Base-by-base conservation (phyloP, 176 grass and related monocot species). In the Oryza meyeriana region DNA sequence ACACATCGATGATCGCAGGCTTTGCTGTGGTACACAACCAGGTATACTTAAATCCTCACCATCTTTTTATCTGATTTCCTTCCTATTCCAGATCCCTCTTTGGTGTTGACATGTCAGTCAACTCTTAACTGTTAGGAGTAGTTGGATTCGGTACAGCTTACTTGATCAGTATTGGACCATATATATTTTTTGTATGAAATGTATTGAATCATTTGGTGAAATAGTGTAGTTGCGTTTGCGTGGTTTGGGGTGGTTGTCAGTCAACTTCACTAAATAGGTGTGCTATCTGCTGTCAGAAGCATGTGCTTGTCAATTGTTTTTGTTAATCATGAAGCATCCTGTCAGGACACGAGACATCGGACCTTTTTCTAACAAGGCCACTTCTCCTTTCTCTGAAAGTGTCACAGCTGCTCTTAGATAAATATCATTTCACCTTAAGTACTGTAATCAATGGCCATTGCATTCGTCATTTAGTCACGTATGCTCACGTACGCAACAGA, bases 1-100 rank as follows among this genome's bases (percentile, higher is more conserved):
- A 40, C 89, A 94, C 17, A 68, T 94, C 6, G 89, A 94, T 40
- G 92, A 94, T 31, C 86, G 89, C 1, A 87, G 88, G 44, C 86
- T 94, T 2, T 94, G 92, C 33, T 94, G 89, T 2, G 89, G 89
- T 45, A 94, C 89, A 1, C 72, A 67, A 31, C 89, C 89, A 34
- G 89, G 92, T 94, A 89, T 61, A n/a, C 2, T 72, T 33, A 24
- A 66, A 66, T 11, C 16, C 59, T 59, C 65, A 16, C 16, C 16
- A 4, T 82, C 8, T 28, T 8, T 64, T 28, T 3, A 38, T 26
- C 17, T 67, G 17, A 33, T 32, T 70, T 34, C 0, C 39, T 57
- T 72, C 33, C 41, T 84, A 17, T 32, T 48, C 28, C 2, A 41
- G 34, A 50, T 67, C 17, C 17, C 3, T 22, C 9, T 27, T 84